Evolutionary conservation across 345 rosid species (phyloP), one percentile per base, ranked within the genome.

Genomic region (Rhodomyrtus tomentosa): DNA sequence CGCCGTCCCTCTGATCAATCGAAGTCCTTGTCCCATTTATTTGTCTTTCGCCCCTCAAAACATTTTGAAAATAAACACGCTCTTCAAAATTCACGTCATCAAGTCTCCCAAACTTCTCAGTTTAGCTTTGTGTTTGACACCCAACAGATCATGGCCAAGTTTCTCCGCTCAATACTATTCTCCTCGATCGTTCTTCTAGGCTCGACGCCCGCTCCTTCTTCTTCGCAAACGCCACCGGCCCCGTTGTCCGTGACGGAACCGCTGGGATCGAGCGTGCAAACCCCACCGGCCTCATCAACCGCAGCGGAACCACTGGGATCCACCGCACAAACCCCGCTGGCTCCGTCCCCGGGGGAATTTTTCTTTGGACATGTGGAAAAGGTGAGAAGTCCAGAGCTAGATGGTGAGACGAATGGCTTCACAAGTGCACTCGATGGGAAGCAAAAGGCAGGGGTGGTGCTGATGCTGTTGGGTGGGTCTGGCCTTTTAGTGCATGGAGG

Each of bases 291-390:
- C 42, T 45, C 7, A 3, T 68, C 10, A 32, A 32, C 42, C 1
- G 13, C 0, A 0, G 45, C 3, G 0, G 45, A 68, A 32, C 45
- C 40, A 5, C 45, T 2, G 7, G 0, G 5, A 62, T 9, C 45
- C 0, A 62, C 79, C 0, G 5, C 24, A 3, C 79, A 36, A 36
- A 68, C 25, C 79, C 1, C 45, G 4, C 79, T 1, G 3, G 45
- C 76, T 68, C 79, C 45, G 7, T 68, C 79, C 3, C 79, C 79
- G 6, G 76, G 45, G 76, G 24, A 22, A 68, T 38, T 36, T 68
- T 32, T 10, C 6, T 22, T 12, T 25, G 45, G 79, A 38, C 18
- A 18, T 36, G 79, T 6, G 6, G 25, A 68, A 18, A 20, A 24
- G 13, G 79, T 18, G 45, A 68, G 45, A 36, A 22, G 25, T 10